Base-by-base conservation (phyloP, 1,284 basidiomycete genomes). In the Cerioporus squamosus region DNA sequence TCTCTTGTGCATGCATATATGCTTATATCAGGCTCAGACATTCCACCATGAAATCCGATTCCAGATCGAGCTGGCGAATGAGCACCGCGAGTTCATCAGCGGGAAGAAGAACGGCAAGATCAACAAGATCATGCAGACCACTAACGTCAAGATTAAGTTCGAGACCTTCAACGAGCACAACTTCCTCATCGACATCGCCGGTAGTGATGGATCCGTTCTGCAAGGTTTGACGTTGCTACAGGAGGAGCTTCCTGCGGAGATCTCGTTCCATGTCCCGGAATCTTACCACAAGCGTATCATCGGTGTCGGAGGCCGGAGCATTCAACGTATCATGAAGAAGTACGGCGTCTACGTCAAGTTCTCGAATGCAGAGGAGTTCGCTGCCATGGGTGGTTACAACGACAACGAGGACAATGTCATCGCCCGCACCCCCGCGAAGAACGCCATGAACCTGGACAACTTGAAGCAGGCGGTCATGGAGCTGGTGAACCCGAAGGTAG, bases 341-440 rank as follows among this genome's bases (percentile, higher is more conserved):
- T 98, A 93, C 70, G 97, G 97, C 31, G 97, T 98, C 24, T 99
- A 98, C 77, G 97, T 99, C 77, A 99, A 99, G 78, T 99, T 99
- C 72, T 96, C 94, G 43, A 99, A 98, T 74, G 95, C 95, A 6
- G 96, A 98, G 67, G 97, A 99, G 75, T 98, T 97, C 74, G 95
- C 95, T 44, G 88, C 91, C 10, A 82, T 97, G 57, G 97, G 95
- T 33, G 96, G 96, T 15, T 98, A 98, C 75, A 87, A 93, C 68
- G 95, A 99, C 76, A 97, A 97, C 74, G 97, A 98, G 72, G 97
- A 99, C 78, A 99, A 99, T 70, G 97, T 99, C 51, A 88, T 99
- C 44, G 97, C 97, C 20, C 85, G 97, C 48, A 99, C 97, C 3
- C 97, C 97, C 7, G 95, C 95, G 44, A 99, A 99, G 84, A 99